phyloP scores from a whole-genome alignment of 1,284 basidiomycete genomes.

The Porogramme epimiltina region DNA sequence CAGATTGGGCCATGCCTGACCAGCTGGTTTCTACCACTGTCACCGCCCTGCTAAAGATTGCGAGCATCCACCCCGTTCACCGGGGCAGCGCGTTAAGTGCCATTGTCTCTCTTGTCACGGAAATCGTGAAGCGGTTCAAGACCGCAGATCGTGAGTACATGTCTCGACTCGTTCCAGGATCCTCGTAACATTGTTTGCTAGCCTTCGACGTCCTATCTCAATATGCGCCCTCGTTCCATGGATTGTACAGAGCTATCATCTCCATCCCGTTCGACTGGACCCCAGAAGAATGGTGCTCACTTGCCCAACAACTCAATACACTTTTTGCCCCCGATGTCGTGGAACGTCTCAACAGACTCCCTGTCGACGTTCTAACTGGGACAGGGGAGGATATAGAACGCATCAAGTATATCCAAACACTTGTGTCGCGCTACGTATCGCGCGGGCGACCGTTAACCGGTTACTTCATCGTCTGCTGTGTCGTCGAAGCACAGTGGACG shows the following conservation, averaged over 20 bases:
- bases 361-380: constrained; percentile 60
- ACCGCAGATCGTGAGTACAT: constrained; percentile 51
- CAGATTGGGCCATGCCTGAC: constrained; percentile 82
- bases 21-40: constrained; percentile 78
- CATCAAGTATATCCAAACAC: constrained; percentile 64
- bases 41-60: constrained; percentile 72
- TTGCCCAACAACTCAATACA: constrained; percentile 55
- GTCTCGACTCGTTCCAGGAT: background rate
- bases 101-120: constrained; percentile 62
- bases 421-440: constrained; percentile 77
- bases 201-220: constrained; percentile 76
- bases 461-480: constrained; percentile 85
- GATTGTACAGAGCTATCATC: constrained; percentile 84
- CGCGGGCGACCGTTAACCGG: constrained; percentile 81
- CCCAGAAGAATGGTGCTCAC: constrained; percentile 61
- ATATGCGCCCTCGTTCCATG: constrained; percentile 82
- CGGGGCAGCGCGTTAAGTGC: constrained; percentile 51
- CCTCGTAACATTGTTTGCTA: constrained; percentile 27
- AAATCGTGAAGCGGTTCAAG: constrained; percentile 57
- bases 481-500: constrained; percentile 84
- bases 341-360: constrained; percentile 67
- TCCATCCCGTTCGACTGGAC: constrained; percentile 79
- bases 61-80: constrained; percentile 51
- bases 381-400: constrained; percentile 54
- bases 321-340: constrained; percentile 65